Evolutionary conservation across 345 rosid genomes (phyloP).

Genomic region (Acer campestre): DNA sequence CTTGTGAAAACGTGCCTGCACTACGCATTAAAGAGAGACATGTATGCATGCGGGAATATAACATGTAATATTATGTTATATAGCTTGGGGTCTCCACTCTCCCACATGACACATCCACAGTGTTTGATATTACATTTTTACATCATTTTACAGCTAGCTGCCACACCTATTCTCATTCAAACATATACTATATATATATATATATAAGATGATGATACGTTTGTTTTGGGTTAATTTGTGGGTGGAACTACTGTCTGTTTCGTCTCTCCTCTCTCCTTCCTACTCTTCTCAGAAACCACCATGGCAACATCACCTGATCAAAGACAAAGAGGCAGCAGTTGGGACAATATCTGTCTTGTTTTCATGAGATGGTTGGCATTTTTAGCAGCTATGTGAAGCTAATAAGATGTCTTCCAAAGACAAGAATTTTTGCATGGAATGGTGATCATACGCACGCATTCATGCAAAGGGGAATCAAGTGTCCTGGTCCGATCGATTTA

Average conservation of each 20-base stretch:
- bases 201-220: too few relatives aligned
- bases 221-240: background rate
- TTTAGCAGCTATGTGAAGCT: background rate
- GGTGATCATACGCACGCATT: constrained; percentile 1
- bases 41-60: constrained; percentile 46
- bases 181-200: background rate
- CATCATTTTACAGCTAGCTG: background rate
- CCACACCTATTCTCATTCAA: background rate
- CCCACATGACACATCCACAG: background rate
- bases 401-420: background rate
- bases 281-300: background rate
- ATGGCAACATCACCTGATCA: background rate
- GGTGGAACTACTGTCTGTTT: background rate
- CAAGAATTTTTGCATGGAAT: background rate
- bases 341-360: background rate
- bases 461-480: constrained; percentile 54
- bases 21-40: constrained; percentile 16
- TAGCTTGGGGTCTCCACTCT: background rate
- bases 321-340: background rate
- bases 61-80: background rate
- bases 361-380: constrained; percentile 16
- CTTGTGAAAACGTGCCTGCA: constrained; percentile 34
- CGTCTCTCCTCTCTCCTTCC: background rate
- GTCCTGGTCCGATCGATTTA: constrained; percentile 59
- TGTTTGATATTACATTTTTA: constrained; percentile 18